Conservation (phyloP, 768 basidiomycete genomes). For the Daedaleopsis sinensis region DNA sequence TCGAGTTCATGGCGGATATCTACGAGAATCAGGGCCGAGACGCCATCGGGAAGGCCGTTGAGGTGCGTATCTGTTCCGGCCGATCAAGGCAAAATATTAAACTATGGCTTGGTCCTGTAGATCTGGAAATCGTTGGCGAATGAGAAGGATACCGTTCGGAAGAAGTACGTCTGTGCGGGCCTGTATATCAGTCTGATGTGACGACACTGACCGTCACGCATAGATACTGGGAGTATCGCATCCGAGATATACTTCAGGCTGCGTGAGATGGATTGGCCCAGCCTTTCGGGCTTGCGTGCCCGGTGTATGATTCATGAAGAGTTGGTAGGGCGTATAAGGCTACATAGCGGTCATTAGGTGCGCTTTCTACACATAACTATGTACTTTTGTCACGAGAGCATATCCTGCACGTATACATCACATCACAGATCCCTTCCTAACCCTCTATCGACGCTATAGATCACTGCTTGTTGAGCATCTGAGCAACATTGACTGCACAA, state of each 20-base stretch:
- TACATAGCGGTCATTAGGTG: too few species aligned
- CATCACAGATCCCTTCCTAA: too few species aligned
- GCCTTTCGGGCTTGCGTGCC: too few species aligned
- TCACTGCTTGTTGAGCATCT: too few species aligned
- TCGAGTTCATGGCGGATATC: constrained; percentile 86
- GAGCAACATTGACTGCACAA: too few species aligned
- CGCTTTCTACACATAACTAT: too few species aligned
- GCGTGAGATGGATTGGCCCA: constrained; percentile 1
- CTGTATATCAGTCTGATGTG: background rate
- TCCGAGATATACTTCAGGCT: constrained; percentile 46
- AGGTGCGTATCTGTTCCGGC: constrained; percentile 26
- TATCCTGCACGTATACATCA: too few species aligned
- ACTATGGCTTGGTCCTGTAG: constrained; percentile 37
- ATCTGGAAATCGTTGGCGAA: constrained; percentile 72
- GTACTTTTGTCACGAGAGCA: too few species aligned
- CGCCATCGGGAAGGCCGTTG: constrained; percentile 41
- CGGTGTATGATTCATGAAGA: too few species aligned
- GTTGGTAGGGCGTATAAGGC: too few species aligned
- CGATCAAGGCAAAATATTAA: background rate
- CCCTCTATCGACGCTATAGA: too few species aligned
- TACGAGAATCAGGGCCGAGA: constrained; percentile 61
- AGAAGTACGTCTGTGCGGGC: constrained; percentile 52
- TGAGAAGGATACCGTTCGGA: constrained; percentile 74
- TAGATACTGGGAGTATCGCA: constrained; percentile 83
- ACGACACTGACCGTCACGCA: background rate